phyloP scores from a whole-genome alignment of 2,329 filamentous ascomycete genomes.

The Hymenoscyphus fraxineus region DNA sequence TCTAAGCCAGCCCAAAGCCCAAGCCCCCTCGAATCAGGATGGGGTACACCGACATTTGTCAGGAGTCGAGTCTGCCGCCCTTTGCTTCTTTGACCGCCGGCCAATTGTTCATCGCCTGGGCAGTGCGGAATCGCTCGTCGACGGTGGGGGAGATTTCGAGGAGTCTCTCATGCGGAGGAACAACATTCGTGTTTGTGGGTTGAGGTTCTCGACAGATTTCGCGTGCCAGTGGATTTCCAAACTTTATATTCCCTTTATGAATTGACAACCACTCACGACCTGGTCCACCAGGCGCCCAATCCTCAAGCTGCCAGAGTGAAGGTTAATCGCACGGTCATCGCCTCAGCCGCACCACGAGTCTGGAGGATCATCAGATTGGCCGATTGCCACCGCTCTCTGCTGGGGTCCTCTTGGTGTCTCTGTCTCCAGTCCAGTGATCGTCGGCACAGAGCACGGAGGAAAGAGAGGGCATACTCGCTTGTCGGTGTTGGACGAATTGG shows the following conservation, averaged over 20 bases:
- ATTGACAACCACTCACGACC: background rate
- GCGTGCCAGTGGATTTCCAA: slow-evolving; percentile 1
- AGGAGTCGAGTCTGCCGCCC: background rate
- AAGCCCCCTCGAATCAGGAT: slow-evolving; percentile 11
- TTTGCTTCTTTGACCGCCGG: slow-evolving; percentile 6
- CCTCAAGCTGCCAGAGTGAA: background rate
- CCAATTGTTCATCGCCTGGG: background rate
- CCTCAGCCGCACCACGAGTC: slow-evolving; percentile 9
- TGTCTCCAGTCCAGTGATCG: background rate
- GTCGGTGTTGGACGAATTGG: background rate
- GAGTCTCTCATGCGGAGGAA: background rate
- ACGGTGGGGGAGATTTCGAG: background rate
- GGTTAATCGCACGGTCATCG: background rate
- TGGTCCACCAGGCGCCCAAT: background rate
- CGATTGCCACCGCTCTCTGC: background rate
- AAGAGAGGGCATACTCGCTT: background rate
- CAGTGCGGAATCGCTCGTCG: background rate
- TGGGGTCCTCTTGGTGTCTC: background rate
- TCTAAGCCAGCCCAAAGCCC: background rate
- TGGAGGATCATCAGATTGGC: slow-evolving; percentile 3
- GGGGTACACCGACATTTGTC: slow-evolving; percentile 16
- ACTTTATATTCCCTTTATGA: background rate
- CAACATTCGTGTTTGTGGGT: background rate
- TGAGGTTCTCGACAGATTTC: background rate
- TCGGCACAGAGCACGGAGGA: background rate